phyloP scores from a whole-genome alignment of 768 basidiomycete genomes.

The Panellus pusillus region DNA sequence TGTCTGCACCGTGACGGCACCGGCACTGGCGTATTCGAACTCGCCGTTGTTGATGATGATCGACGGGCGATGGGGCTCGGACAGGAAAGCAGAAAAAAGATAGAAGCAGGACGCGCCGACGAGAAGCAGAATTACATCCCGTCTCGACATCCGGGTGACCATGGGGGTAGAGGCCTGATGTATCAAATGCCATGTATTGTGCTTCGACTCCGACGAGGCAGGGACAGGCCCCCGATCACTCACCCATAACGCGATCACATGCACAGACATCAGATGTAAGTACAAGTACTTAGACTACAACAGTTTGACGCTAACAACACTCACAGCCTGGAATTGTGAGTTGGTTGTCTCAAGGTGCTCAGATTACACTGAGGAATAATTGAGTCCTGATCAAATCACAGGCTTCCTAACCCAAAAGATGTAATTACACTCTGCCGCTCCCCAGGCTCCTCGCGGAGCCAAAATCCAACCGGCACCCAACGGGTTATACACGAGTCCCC shows the following conservation, averaged over 20 bases:
- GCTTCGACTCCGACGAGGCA: too few species aligned
- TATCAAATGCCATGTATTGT: too few species aligned
- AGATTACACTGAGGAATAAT: too few species aligned
- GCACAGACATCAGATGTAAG: neutral
- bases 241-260: constrained; percentile 4
- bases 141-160: constrained; percentile 36
- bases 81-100: constrained; percentile 37
- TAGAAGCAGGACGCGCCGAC: constrained; percentile 48
- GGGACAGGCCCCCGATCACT: too few species aligned
- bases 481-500: constrained; percentile 77
- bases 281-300: too few species aligned
- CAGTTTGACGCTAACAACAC: too few species aligned
- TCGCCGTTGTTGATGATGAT: constrained; percentile 28
- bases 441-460: constrained; percentile 57
- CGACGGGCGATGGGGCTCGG: constrained; percentile 13
- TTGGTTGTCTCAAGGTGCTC: too few species aligned
- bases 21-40: neutral
- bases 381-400: neutral
- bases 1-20: neutral
- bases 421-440: constrained; percentile 69
- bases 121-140: constrained; percentile 47
- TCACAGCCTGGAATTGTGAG: too few species aligned
- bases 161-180: constrained; percentile 7
- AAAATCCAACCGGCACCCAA: constrained; percentile 68
- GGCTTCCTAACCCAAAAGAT: constrained; percentile 88